Conservation (phyloP, 768 basidiomycete genomes). For the Hemileccinum rubropunctum region DNA sequence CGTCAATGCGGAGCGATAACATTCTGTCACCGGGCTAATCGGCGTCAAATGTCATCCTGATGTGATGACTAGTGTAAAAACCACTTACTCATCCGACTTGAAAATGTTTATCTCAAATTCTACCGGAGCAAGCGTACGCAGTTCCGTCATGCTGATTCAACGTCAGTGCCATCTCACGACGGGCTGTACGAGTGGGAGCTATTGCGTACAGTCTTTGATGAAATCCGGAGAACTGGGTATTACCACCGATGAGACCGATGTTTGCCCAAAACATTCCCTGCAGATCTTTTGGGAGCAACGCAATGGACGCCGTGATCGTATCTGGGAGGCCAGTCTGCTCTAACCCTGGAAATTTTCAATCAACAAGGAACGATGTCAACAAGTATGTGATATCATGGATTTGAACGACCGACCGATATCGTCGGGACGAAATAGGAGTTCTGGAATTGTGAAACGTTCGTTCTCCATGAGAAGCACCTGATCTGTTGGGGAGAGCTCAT, state of each 20-base stretch:
- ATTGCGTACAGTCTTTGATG: conserved; percentile 67
- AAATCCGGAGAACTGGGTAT: conserved; percentile 72
- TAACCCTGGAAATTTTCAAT: conserved; percentile 48
- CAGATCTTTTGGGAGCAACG: conserved; percentile 70
- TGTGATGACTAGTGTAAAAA: conserved; percentile 5
- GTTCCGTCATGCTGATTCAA: conserved; percentile 58
- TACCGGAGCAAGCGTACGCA: conserved; percentile 78
- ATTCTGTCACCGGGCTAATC: conserved; percentile 62
- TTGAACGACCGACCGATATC: conserved; percentile 67
- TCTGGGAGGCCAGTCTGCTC: conserved; percentile 78
- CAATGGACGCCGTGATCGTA: conserved; percentile 74
- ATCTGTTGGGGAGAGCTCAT: conserved; percentile 52
- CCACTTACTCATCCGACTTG: conserved; percentile 68
- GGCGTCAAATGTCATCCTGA: conserved; percentile 15
- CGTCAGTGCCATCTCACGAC: conserved; percentile 14
- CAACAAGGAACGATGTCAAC: conserved; percentile 1
- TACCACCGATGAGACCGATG: conserved; percentile 88
- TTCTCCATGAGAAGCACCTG: conserved; percentile 85
- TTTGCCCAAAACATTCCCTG: conserved; percentile 96
- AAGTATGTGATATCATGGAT: conserved; percentile 2
- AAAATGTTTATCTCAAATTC: conserved; percentile 75
- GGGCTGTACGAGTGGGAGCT: conserved; percentile 10
- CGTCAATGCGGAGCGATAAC: conserved; percentile 56
- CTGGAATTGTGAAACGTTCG: conserved; percentile 91
- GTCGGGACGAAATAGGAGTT: conserved; percentile 85